phyloP scores from a whole-genome alignment of 1,284 basidiomycete species.

The Cutaneotrichosporon curvatum region DNA sequence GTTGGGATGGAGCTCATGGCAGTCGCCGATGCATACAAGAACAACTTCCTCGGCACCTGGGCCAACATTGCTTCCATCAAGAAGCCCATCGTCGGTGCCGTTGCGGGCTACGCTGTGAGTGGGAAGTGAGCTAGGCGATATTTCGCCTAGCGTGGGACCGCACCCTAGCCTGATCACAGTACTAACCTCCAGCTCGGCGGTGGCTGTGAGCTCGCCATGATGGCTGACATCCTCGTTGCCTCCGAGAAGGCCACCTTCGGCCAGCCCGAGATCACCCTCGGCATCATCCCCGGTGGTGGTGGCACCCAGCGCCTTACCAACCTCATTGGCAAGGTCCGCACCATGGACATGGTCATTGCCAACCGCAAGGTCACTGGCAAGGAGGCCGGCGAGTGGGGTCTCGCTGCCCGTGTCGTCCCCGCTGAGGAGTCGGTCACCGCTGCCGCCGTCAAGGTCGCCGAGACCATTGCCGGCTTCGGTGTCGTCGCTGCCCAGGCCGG shows the following conservation, averaged over 20 bases:
- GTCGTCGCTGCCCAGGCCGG: constrained; percentile 78
- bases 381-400: constrained; percentile 78
- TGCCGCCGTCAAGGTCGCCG: constrained; percentile 79
- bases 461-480: constrained; percentile 75
- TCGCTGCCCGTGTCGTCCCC: constrained; percentile 73
- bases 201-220: constrained; percentile 91
- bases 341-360: constrained; percentile 93
- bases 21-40: constrained; percentile 81
- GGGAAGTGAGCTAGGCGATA: not conserved
- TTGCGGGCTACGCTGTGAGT: constrained; percentile 87
- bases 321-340: constrained; percentile 83
- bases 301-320: constrained; percentile 63
- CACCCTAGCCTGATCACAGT: no score
- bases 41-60: constrained; percentile 87
- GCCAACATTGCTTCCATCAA: constrained; percentile 63
- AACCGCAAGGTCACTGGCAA: constrained; percentile 71
- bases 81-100: constrained; percentile 94
- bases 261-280: constrained; percentile 95
- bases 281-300: constrained; percentile 70
- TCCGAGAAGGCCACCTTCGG: constrained; percentile 88
- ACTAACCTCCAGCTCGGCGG: constrained; percentile 67
- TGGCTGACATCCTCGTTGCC: constrained; percentile 92
- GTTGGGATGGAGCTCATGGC: not conserved
- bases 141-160: no score
- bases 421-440: constrained; percentile 75